phyloP scores from a whole-genome alignment of 495 filamentous ascomycete species.

The Aspergillus avenaceus region DNA sequence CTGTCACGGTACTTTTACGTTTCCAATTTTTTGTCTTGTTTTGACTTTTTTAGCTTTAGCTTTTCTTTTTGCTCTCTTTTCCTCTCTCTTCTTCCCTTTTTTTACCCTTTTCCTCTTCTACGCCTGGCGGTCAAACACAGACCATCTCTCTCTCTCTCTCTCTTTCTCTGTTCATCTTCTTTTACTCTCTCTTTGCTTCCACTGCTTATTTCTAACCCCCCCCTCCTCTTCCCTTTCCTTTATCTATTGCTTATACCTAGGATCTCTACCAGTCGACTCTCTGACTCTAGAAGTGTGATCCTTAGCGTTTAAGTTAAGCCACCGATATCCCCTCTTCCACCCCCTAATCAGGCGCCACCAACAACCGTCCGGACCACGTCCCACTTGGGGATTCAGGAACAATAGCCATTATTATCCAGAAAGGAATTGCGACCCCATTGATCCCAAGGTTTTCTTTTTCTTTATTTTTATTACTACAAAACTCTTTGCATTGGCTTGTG shows the following conservation, averaged over 20 bases:
- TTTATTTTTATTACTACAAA: too few species aligned
- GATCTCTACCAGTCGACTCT: constrained; percentile 1
- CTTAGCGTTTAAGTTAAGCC: constrained; percentile 4
- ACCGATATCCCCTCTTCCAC: background rate
- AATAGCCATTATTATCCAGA: constrained; percentile 1
- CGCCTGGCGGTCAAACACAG: too few species aligned
- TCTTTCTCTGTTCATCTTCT: constrained; percentile 5
- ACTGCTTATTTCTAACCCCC: constrained; percentile 11
- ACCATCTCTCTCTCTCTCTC: constrained; percentile 5
- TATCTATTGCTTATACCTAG: constrained; percentile 1
- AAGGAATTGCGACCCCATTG: constrained; percentile 6
- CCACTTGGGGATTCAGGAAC: constrained; percentile 7
- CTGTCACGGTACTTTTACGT: background rate
- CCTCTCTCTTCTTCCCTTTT: constrained; percentile 11
- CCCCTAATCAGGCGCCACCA: constrained; percentile 4
- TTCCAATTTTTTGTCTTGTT: background rate
- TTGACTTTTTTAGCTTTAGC: background rate
- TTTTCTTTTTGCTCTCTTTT: constrained; percentile 12
- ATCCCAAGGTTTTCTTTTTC: constrained; percentile 1
- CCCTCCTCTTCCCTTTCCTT: constrained; percentile 1
- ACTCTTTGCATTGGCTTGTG: too few species aligned
- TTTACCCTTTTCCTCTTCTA: constrained; percentile 6
- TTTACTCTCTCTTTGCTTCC: background rate
- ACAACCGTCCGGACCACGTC: constrained; percentile 7
- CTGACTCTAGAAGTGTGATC: background rate